A percentile compares a stretch with the other conserved stretches of the same genome.
Conservation (phyloP, 2,329 filamentous ascomycete species). For the Fusarium pseudoanthophilum region DNA sequence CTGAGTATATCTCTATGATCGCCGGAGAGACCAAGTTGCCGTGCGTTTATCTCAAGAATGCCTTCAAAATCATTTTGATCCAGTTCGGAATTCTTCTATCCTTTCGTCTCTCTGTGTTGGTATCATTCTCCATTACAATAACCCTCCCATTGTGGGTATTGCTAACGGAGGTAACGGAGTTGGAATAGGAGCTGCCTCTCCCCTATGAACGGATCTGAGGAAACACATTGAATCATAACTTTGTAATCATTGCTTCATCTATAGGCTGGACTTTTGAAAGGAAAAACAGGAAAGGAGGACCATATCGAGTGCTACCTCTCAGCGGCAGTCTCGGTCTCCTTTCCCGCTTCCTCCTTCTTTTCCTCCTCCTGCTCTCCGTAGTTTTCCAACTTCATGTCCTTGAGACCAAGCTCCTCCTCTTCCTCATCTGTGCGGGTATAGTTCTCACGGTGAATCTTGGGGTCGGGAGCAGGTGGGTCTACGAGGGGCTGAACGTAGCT, state of each 20-base stretch:
- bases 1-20: slow-evolving; percentile 10
- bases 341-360: slow-evolving; percentile 31
- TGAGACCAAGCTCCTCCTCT: slow-evolving; percentile 90
- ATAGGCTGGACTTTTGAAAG: slow-evolving; percentile 25
- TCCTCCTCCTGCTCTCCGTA: slow-evolving; percentile 67
- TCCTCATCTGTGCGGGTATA: slow-evolving; percentile 92
- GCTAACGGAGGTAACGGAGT: background rate
- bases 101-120: background rate
- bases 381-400: slow-evolving; percentile 91
- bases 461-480: slow-evolving; percentile 75
- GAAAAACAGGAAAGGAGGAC: background rate
- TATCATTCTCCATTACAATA: background rate
- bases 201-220: background rate
- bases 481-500: slow-evolving; percentile 95
- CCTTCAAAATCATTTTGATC: background rate
- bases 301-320: slow-evolving; percentile 23
- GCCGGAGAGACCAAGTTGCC: background rate
- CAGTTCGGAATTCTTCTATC: slow-evolving; percentile 10
- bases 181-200: background rate
- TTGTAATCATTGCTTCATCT: slow-evolving; percentile 32
- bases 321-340: slow-evolving; percentile 23
- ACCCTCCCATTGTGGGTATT: background rate
- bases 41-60: slow-evolving; percentile 3
- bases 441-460: slow-evolving; percentile 81
- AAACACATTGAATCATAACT: slow-evolving; percentile 1